Conservation (phyloP, 495 filamentous ascomycete genomes). For the Penicillium pulvis region DNA sequence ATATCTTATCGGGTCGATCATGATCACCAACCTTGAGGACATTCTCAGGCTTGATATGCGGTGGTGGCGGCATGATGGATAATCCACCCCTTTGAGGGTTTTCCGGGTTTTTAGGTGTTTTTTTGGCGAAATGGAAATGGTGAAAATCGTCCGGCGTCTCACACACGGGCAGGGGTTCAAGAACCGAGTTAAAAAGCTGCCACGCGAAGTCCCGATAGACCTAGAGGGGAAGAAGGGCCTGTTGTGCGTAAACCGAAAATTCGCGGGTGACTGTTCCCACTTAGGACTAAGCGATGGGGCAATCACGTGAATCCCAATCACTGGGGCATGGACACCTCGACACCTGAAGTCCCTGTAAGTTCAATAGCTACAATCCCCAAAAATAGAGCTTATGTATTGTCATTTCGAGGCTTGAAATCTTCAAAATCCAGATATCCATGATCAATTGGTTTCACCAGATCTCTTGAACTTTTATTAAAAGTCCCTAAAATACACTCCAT, state of each 20-base stretch:
- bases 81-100: slow-evolving; percentile 32
- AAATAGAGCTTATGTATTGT: too few species aligned
- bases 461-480: background rate
- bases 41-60: slow-evolving; percentile 98
- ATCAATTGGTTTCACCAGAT: too few species aligned
- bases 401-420: too few species aligned
- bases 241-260: slow-evolving; percentile 49
- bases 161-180: slow-evolving; percentile 29
- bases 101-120: slow-evolving; percentile 5
- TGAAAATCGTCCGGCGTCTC: slow-evolving; percentile 15
- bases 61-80: slow-evolving; percentile 86
- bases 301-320: slow-evolving; percentile 28
- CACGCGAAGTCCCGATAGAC: slow-evolving; percentile 43
- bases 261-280: slow-evolving; percentile 36
- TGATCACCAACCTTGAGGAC: slow-evolving; percentile 74
- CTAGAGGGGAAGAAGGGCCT: slow-evolving; percentile 33
- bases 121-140: slow-evolving; percentile 3
- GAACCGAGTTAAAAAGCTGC: slow-evolving; percentile 38
- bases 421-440: too few species aligned
- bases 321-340: background rate
- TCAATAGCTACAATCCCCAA: too few species aligned
- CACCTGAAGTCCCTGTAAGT: background rate
- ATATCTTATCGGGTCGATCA: slow-evolving; percentile 9
- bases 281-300: slow-evolving; percentile 46
- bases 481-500: background rate